A percentile compares a stretch with the other conserved stretches of the same genome.
Conservation (phyloP, 331 rosid species). For the Ulmus americana region DNA sequence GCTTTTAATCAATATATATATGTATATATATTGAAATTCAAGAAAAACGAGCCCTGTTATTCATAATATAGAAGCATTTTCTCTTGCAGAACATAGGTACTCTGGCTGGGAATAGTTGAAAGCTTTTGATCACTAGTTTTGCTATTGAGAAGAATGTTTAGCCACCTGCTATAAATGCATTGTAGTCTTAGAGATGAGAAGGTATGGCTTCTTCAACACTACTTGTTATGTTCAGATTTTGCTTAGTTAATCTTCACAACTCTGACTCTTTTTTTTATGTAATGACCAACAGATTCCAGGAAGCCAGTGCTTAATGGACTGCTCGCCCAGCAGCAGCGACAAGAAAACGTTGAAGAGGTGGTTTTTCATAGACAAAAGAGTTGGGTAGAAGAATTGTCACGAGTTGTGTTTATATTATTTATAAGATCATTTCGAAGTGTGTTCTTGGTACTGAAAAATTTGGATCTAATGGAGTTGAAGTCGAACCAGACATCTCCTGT, state of each 20-base stretch:
- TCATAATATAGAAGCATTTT: no score
- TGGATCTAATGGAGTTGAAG: slow-evolving; percentile 60
- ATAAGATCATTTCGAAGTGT: no score
- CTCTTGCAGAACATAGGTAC: no score
- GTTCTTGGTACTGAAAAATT: neutral
- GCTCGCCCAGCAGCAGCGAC: slow-evolving; percentile 66
- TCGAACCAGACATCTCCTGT: slow-evolving; percentile 56
- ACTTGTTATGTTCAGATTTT: neutral
- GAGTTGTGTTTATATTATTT: no score
- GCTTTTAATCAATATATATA: no score
- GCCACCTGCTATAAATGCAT: slow-evolving; percentile 25
- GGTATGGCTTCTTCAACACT: slow-evolving; percentile 29
- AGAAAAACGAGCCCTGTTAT: no score
- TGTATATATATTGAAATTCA: no score
- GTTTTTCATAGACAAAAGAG: slow-evolving; percentile 89
- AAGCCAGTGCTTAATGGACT: slow-evolving; percentile 67
- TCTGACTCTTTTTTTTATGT: slow-evolving; percentile 8
- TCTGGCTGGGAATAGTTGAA: no score
- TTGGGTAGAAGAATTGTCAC: slow-evolving; percentile 42
- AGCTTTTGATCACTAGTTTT: neutral
- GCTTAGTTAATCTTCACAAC: neutral
- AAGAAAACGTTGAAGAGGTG: slow-evolving; percentile 78
- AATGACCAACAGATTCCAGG: slow-evolving; percentile 40
- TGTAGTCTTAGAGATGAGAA: slow-evolving; percentile 40
- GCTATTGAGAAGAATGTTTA: slow-evolving; percentile 13